A percentile compares a stretch with the other conserved stretches of the same genome.
Conservation (phyloP, 129 eudicot genomes). For the Artemisia tridentata region DNA sequence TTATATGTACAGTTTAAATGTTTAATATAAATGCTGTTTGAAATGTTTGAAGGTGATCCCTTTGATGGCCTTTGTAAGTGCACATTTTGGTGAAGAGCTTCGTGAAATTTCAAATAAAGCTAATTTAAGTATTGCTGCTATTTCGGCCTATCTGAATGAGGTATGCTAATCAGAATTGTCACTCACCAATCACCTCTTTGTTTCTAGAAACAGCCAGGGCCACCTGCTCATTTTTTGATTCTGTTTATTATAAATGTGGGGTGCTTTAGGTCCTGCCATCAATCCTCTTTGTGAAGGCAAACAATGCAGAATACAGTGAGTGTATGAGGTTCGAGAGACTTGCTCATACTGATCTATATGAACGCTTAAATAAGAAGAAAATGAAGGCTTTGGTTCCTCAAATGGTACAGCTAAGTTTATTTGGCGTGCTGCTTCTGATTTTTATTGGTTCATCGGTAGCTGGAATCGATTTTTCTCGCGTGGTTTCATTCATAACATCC, state of each 20-base stretch:
- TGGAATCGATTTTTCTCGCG: constrained; percentile 51
- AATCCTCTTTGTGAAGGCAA: constrained; percentile 86
- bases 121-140: constrained; percentile 64
- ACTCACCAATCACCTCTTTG: too few species aligned
- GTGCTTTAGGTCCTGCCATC: constrained; percentile 79
- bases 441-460: constrained; percentile 54
- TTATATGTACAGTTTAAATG: constrained; percentile 13
- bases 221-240: neutral
- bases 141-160: constrained; percentile 91
- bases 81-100: constrained; percentile 79
- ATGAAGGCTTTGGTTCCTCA: constrained; percentile 91
- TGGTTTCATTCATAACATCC: constrained; percentile 78
- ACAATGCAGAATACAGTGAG: constrained; percentile 72
- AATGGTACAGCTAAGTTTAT: constrained; percentile 63
- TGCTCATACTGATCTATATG: constrained; percentile 60
- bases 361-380: constrained; percentile 59
- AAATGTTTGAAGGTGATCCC: constrained; percentile 67
- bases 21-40: constrained; percentile 3
- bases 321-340: constrained; percentile 62
- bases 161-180: constrained; percentile 28
- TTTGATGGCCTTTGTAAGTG: constrained; percentile 54
- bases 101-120: constrained; percentile 72
- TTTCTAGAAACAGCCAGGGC: too few species aligned
- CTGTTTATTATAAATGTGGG: constrained; percentile 16
- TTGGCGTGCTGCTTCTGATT: constrained; percentile 51